Evolutionary conservation across 2,329 filamentous ascomycete species (phyloP).

Genomic region (Simplicillium aogashimaense): DNA sequence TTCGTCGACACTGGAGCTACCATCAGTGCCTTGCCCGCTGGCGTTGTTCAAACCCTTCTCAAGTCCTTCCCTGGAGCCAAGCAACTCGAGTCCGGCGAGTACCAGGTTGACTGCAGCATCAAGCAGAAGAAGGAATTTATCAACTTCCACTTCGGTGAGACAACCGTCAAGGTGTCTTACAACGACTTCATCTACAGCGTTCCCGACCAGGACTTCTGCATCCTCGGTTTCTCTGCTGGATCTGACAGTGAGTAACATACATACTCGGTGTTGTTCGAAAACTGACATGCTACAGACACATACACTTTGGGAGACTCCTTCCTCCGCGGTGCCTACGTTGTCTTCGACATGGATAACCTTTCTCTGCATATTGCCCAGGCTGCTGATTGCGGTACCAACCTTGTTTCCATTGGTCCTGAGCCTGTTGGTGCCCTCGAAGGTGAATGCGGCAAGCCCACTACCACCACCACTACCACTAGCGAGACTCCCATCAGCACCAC

Average conservation of each 20-base stretch:
- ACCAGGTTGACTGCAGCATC: conserved; percentile 33
- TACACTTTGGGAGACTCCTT: conserved; percentile 4
- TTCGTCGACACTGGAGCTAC: conserved; percentile 65
- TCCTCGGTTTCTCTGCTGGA: not conserved
- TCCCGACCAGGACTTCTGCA: conserved; percentile 2
- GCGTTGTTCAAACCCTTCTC: conserved; percentile 39
- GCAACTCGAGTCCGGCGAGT: conserved; percentile 32
- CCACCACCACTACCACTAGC: conserved; percentile 2
- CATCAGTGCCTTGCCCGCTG: conserved; percentile 53
- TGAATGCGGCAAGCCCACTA: conserved; percentile 5
- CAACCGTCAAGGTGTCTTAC: conserved; percentile 39
- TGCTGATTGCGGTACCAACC: conserved; percentile 13
- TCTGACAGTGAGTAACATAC: not conserved
- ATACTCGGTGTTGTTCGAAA: not conserved
- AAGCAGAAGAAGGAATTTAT: conserved; percentile 29
- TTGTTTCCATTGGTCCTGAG: conserved; percentile 18
- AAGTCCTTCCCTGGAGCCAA: conserved; percentile 34
- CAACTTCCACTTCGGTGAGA: conserved; percentile 37
- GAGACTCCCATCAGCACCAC: conserved; percentile 2
- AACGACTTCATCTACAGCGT: conserved; percentile 34
- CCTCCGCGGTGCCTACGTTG: conserved; percentile 6
- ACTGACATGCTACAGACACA: not conserved
- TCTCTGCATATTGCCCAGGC: conserved; percentile 14
- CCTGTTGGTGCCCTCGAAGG: conserved; percentile 5
- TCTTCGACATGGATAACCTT: conserved; percentile 15